phyloP scores from a whole-genome alignment of 176 grass and related monocot species.

The Calamus simplicifolius region DNA sequence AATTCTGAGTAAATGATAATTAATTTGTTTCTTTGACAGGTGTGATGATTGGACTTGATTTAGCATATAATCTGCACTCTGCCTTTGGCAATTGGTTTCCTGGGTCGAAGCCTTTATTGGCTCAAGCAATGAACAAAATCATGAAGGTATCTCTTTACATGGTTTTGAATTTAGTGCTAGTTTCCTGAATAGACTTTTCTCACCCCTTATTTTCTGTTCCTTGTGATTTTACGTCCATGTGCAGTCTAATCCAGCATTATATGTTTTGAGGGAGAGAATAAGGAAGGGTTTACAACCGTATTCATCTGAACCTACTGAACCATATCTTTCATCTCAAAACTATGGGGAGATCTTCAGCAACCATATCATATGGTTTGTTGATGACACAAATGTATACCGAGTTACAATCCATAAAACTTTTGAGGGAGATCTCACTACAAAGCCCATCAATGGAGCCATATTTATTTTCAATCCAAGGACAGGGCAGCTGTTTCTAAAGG shows the following conservation, averaged over 20 bases:
- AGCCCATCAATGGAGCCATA: slow-evolving; percentile 96
- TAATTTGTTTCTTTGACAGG: slow-evolving; percentile 42
- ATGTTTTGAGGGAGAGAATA: slow-evolving; percentile 92
- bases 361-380: slow-evolving; percentile 99
- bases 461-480: slow-evolving; percentile 99
- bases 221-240: background rate
- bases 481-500: slow-evolving; percentile 93
- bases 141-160: slow-evolving; percentile 66
- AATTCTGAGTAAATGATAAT: background rate
- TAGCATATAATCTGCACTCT: slow-evolving; percentile 93
- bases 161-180: too few species aligned
- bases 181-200: background rate
- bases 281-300: slow-evolving; percentile 94
- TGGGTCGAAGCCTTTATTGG: slow-evolving; percentile 86
- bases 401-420: slow-evolving; percentile 99
- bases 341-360: slow-evolving; percentile 99
- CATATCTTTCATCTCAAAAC: slow-evolving; percentile 96
- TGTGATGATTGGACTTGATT: slow-evolving; percentile 95
- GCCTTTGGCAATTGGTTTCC: slow-evolving; percentile 98
- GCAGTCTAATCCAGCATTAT: slow-evolving; percentile 97
- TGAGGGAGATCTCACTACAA: slow-evolving; percentile 95
- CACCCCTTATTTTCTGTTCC: slow-evolving; percentile 17
- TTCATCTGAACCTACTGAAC: slow-evolving; percentile 98
- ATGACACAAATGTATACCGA: slow-evolving; percentile 96
- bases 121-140: slow-evolving; percentile 99